Percentiles rank a stretch among this genome's conserved stretches.
phyloP scores from a whole-genome alignment of 768 basidiomycete genomes.

The Amanita rimosa region DNA sequence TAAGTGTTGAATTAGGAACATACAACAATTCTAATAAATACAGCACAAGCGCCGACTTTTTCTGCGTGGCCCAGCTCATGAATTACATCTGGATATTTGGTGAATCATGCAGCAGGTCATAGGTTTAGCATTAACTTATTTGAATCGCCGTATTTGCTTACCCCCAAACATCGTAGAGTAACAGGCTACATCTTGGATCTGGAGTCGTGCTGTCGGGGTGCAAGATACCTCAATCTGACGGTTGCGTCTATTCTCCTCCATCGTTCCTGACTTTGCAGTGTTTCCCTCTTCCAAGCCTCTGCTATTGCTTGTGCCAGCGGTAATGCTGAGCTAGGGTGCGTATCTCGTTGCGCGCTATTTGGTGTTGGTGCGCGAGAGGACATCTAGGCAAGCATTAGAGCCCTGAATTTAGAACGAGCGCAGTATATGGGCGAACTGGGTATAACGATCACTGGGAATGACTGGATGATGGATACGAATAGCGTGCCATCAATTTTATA shows the following conservation, averaged over 20 bases:
- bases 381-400: slow-evolving; percentile 27
- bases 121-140: not conserved
- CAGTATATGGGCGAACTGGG: slow-evolving; percentile 18
- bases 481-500: slow-evolving; percentile 34
- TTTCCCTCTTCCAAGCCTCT: slow-evolving; percentile 56
- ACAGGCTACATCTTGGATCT: slow-evolving; percentile 42
- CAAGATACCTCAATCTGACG: slow-evolving; percentile 37
- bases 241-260: slow-evolving; percentile 45
- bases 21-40: slow-evolving; percentile 6
- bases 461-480: slow-evolving; percentile 22
- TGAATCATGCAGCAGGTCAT: not conserved
- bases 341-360: slow-evolving; percentile 20
- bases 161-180: not conserved
- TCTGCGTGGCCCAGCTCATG: not conserved
- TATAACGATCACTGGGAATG: slow-evolving; percentile 25
- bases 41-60: not conserved
- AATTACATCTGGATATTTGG: not conserved
- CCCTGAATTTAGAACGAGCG: slow-evolving; percentile 20
- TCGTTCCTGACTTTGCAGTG: slow-evolving; percentile 42
- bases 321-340: slow-evolving; percentile 20
- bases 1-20: not conserved
- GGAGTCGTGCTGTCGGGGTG: slow-evolving; percentile 24
- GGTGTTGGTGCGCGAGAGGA: slow-evolving; percentile 29
- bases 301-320: slow-evolving; percentile 56
- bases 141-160: not conserved